phyloP scores from a whole-genome alignment of 768 basidiomycete species.

The Termitomyces bulborhizus region DNA sequence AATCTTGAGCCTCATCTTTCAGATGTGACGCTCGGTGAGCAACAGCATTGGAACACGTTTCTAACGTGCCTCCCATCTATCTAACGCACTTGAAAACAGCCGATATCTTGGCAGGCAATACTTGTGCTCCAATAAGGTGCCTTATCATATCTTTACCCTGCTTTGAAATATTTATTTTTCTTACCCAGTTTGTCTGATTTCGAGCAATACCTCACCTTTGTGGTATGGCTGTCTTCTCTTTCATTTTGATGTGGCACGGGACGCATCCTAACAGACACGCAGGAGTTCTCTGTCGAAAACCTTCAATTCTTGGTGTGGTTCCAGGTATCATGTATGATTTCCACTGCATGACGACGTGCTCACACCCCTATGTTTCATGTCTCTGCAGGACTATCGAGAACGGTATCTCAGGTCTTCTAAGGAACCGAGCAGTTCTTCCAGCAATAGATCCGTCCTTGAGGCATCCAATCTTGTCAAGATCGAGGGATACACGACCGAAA shows the following conservation, averaged over 20 bases:
- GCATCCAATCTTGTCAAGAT: conserved; percentile 4
- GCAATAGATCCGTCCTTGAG: conserved; percentile 18
- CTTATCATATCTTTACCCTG: not conserved
- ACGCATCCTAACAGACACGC: conserved; percentile 15
- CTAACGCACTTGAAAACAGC: conserved; percentile 11
- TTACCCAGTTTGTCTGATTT: conserved; percentile 23
- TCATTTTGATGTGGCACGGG: conserved; percentile 1
- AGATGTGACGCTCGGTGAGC: too few species aligned
- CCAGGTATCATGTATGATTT: conserved; percentile 18
- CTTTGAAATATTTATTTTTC: not conserved
- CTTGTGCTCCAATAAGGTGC: conserved; percentile 32
- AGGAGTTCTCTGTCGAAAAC: conserved; percentile 26
- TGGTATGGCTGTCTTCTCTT: conserved; percentile 17
- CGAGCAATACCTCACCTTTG: conserved; percentile 20
- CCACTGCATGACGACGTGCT: conserved; percentile 1
- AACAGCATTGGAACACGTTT: not conserved
- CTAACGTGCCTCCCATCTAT: not conserved
- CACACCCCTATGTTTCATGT: not conserved
- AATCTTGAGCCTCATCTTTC: conserved; percentile 12
- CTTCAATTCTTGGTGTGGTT: conserved; percentile 32
- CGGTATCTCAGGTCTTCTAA: conserved; percentile 25
- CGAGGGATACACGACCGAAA: conserved; percentile 9
- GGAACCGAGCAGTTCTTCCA: conserved; percentile 14
- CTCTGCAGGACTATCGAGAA: conserved; percentile 27
- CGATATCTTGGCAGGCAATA: conserved; percentile 30